Evolutionary conservation across 495 filamentous ascomycete species (phyloP).

Genomic region (Xylaria bambusicola): DNA sequence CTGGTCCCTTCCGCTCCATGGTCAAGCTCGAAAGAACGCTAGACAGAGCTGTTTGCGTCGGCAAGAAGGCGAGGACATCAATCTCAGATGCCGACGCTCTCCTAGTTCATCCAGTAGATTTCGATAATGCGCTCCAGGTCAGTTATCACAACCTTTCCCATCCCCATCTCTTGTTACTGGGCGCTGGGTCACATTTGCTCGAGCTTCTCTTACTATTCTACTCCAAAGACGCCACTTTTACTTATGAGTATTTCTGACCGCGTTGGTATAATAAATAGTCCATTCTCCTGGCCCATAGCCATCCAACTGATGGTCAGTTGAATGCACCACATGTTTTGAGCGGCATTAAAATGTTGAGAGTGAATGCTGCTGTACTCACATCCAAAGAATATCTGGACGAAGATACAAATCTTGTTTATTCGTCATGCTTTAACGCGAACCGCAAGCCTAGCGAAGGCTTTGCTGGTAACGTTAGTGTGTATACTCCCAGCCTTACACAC

Average conservation of each 20-base stretch:
- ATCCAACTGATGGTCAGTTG: conserved; percentile 20
- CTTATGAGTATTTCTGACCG: too few relatives aligned
- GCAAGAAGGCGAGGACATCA: neutral
- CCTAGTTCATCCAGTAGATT: conserved; percentile 22
- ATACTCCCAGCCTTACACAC: neutral
- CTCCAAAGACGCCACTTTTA: too few relatives aligned
- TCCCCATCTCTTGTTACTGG: too few relatives aligned
- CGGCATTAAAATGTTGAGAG: conserved; percentile 3
- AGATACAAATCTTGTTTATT: neutral
- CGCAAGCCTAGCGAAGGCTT: neutral
- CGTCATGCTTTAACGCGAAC: neutral
- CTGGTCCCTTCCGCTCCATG: neutral
- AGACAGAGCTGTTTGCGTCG: neutral
- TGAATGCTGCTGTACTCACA: conserved; percentile 7
- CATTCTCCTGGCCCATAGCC: conserved; percentile 21
- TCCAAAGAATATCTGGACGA: too few relatives aligned
- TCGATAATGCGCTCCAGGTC: conserved; percentile 28
- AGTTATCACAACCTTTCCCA: too few relatives aligned
- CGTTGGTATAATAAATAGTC: too few relatives aligned
- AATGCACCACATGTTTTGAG: conserved; percentile 17
- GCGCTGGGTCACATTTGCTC: too few relatives aligned
- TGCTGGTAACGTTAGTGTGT: conserved; percentile 28
- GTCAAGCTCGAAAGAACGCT: neutral
- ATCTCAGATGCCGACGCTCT: neutral
- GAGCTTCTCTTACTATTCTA: too few relatives aligned